Conservation (phyloP, 2,329 filamentous ascomycete genomes). For the Thermoascus crustaceus region DNA sequence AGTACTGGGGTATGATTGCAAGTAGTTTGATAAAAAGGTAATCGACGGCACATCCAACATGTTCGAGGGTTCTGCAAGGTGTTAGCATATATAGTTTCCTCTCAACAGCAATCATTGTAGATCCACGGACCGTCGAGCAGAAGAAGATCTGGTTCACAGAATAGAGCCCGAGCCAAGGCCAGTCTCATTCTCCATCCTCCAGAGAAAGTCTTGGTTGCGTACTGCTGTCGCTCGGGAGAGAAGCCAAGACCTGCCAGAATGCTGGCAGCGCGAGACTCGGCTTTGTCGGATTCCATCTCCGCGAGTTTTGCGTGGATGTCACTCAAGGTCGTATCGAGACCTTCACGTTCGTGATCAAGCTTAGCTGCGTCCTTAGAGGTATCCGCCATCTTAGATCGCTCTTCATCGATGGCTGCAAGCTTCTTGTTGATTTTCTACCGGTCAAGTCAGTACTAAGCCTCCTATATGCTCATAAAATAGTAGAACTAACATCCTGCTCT, state of each 20-base stretch:
- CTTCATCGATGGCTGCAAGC: conserved; percentile 66
- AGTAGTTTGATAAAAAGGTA: conserved; percentile 92
- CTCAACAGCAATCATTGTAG: not conserved
- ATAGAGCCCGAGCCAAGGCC: conserved; percentile 85
- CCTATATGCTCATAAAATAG: not conserved
- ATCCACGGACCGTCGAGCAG: conserved; percentile 65
- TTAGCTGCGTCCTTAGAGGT: conserved; percentile 81
- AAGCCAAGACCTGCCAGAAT: conserved; percentile 96
- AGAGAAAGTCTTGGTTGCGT: conserved; percentile 93
- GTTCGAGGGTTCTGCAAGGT: conserved; percentile 75
- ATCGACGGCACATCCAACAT: conserved; percentile 99
- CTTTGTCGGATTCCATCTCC: conserved; percentile 99
- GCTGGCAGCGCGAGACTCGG: conserved; percentile 87
- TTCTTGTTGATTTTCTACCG: conserved; percentile 64
- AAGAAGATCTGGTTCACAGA: conserved; percentile 93
- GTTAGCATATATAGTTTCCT: conserved; percentile 13
- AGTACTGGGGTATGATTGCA: conserved; percentile 88
- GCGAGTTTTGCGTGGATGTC: conserved; percentile 87
- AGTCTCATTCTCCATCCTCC: conserved; percentile 99
- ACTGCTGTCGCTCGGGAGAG: conserved; percentile 85
- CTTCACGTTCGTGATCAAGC: conserved; percentile 80
- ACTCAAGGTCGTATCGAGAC: conserved; percentile 78
- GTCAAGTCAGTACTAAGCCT: conserved; percentile 1
- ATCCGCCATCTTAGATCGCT: conserved; percentile 74
- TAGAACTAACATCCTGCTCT: conserved; percentile 65